Base-by-base conservation (phyloP, 495 filamentous ascomycete genomes). In the Hypoxylon subgilvum region DNA sequence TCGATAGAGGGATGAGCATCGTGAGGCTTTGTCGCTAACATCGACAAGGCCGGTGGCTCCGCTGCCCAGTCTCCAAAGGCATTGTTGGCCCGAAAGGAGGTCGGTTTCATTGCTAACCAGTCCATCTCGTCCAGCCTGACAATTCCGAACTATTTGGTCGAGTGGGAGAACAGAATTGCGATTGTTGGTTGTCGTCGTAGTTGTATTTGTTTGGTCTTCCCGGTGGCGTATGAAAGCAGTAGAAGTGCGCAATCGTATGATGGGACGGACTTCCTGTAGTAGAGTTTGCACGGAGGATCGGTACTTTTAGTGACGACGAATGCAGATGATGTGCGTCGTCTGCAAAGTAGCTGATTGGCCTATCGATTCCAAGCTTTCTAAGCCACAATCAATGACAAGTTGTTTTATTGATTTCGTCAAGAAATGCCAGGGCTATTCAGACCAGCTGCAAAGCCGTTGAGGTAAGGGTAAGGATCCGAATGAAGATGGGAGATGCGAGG, bases 1-100 rank as follows among this genome's bases (percentile, higher is more conserved):
- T 82, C 79, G 53, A 97, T 82, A 17, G 89, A 79, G 1, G 81
- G 80, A 58, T 84, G 80, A 8, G 79, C 72, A 5, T 79, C 73
- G 52, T 79, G 75, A 23, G 72, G 61, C 21, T 72, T 18, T 17
- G 7, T 58, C 19, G 49, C 44, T 7, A 65, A 55, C 19, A 72
- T 50, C 13, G 55, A 51, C 58, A 76, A 54, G 10, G 67, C 40
- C 28, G 70, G 65, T 36, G 67, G 32, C 45, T 65, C 69, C 53
- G 76, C 62, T 9, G 71, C 41, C 57, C 54, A 68, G 31, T 65
- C 64, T 56, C 72, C 48, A 59, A 72, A 75, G 75, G 69, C 69
- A 75, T 79, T 75, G 31, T 72, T 70, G 52, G 76, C 75, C 39
- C 86, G 85, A 60, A 88, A 85, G 35, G 88, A 87, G 5, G 81